Conservation (phyloP, 1,284 basidiomycete genomes). For the Peniophora sp. region DNA sequence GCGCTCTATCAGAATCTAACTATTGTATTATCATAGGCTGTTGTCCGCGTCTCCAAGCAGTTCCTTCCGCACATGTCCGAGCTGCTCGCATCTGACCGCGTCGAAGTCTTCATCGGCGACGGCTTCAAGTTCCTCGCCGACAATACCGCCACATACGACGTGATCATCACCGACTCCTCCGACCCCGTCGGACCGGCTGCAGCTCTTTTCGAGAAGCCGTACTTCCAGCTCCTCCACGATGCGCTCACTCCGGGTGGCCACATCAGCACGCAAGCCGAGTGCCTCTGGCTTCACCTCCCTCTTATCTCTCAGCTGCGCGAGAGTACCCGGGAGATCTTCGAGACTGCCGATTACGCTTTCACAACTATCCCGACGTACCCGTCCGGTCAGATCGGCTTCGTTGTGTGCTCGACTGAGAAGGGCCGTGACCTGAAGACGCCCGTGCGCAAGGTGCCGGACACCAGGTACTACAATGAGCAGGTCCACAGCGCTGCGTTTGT, state of each 20-base stretch:
- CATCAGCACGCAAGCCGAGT: slow-evolving; percentile 96
- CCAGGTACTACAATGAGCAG: slow-evolving; percentile 82
- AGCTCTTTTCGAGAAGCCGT: slow-evolving; percentile 93
- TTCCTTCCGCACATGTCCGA: slow-evolving; percentile 94
- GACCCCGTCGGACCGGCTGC: slow-evolving; percentile 97
- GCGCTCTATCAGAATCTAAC: neutral
- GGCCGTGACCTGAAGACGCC: slow-evolving; percentile 67
- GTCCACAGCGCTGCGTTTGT: slow-evolving; percentile 84
- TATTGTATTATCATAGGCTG: slow-evolving; percentile 51
- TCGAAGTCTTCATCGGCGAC: slow-evolving; percentile 88
- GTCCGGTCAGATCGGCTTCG: slow-evolving; percentile 94
- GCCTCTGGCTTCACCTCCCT: slow-evolving; percentile 89
- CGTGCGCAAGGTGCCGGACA: slow-evolving; percentile 60
- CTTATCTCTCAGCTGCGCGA: slow-evolving; percentile 78
- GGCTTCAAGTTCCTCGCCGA: slow-evolving; percentile 96
- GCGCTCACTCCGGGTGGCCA: slow-evolving; percentile 88
- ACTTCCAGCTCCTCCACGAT: slow-evolving; percentile 91
- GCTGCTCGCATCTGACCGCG: slow-evolving; percentile 79
- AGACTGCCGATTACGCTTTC: slow-evolving; percentile 86
- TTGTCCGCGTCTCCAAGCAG: slow-evolving; percentile 89
- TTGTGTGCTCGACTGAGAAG: slow-evolving; percentile 81
- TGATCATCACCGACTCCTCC: slow-evolving; percentile 98
- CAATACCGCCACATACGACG: slow-evolving; percentile 89
- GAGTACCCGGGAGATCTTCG: slow-evolving; percentile 77
- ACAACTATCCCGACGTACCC: slow-evolving; percentile 98